Base-by-base conservation (phyloP, 177 flowering plant species). In the Vitis hybrid region DNA sequence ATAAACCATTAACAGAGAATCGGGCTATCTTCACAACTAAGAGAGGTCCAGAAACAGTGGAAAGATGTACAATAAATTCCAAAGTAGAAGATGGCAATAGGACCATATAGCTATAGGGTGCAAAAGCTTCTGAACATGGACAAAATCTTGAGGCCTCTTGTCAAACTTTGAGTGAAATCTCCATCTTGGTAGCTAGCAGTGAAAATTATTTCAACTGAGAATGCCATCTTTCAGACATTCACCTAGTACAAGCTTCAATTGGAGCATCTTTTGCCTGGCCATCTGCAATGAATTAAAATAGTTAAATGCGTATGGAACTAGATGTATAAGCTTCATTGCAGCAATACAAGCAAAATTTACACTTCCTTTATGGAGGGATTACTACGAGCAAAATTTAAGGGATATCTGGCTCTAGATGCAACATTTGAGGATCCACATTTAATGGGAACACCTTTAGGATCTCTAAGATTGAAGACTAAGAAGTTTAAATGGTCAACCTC, bases 181-280 rank as follows among this genome's bases (percentile, higher is more conserved):
- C 62, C 6, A n/a, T 50, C 13, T 64, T 56, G 56, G 13, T 46
- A 52, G 56, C 9, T 1, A 62, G 55, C 68, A 27, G 56, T 3
- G 12, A 10, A 62, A 51, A 19, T 24, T 65, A 18, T 49, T 11
- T 84, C 82, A 88, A 75, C 71, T 56, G 55, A 80, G 65, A 16
- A 72, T 55, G 54, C 73, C 85, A 46, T 85, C 89, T 67, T 78
- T 77, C 66, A 87, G 71, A 64, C 82, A 86, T 72, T 80, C 75
- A 2, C 80, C 80, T 18, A 93, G 69, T 18, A 74, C 80, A 61
- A 62, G 70, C 71, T 85, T 85, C 83, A 91, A 52, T 62, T 81
- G 86, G 40, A 77, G 71, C 92, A 89, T 84, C 81, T 87, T 89
- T 69, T 76, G 76, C 74, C 72, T 83, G 7, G 83, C 92, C 74